phyloP scores from a whole-genome alignment of 2,329 filamentous ascomycete genomes.

The Pseudogymnoascus sp. region DNA sequence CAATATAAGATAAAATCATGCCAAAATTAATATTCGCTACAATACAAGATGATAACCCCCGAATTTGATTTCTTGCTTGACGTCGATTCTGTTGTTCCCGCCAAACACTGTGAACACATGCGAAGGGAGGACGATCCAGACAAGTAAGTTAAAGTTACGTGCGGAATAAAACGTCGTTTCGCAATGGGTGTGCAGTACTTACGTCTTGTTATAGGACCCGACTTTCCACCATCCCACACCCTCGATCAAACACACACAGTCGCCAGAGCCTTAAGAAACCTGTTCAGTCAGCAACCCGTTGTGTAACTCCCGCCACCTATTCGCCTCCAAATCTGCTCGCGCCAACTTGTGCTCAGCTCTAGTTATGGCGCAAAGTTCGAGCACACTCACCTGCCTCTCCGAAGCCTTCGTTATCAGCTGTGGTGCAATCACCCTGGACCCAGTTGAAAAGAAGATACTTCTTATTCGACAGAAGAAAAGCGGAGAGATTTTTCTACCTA shows the following conservation, averaged over 20 bases:
- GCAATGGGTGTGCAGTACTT: neutral
- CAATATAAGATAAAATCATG: neutral
- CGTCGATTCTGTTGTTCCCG: neutral
- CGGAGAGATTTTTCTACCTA: neutral
- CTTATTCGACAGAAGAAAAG: neutral
- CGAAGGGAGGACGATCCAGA: neutral
- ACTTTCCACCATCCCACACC: neutral
- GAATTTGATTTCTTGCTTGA: neutral
- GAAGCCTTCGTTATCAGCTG: neutral
- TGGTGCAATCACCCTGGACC: neutral
- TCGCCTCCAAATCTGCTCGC: neutral
- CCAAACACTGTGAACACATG: neutral
- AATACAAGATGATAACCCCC: neutral
- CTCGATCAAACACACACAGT: neutral
- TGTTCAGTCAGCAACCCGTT: neutral
- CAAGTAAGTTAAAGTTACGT: neutral
- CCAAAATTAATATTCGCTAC: too few species aligned
- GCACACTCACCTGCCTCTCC: neutral
- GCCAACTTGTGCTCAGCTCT: neutral
- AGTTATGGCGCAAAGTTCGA: neutral
- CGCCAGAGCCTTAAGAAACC: neutral
- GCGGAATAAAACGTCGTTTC: neutral
- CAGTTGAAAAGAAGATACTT: neutral
- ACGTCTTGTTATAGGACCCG: neutral
- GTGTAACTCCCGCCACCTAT: neutral